Evolutionary conservation across 2,329 filamentous ascomycete species (phyloP), one percentile per base, ranked within the genome.

Genomic region (Elsinoe batatas): DNA sequence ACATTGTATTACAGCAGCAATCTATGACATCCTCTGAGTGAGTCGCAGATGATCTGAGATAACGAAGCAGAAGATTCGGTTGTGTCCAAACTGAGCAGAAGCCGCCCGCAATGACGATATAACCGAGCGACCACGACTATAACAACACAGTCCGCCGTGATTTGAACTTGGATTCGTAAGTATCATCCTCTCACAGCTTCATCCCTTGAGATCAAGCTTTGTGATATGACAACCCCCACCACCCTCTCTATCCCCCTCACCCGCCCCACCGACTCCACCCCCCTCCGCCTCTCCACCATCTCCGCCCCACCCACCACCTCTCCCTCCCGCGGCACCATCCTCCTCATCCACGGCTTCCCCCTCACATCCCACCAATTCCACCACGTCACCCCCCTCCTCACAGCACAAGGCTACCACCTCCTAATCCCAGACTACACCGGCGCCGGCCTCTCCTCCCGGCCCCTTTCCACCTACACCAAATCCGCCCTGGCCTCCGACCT

Each of bases 301-400:
- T 17, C 26, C 22, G 26, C 26, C 26, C 44, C 44, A 49, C 10
- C 44, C 26, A 17, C n/a, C 44, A 35, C 44, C 44, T 33, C 26
- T 30, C 20, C 13, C 26, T 5, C 15, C 26, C 26, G 13, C 10
- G 69, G 71, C n/a, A 61, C 64, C 32, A 68, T 73, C n/a, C 57
- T 74, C 18, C 57, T 63, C 30, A 71, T 76, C 33, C 72, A 76
- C 55, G 72, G 72, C 57, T 76, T 73, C 57, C 73, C 73, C 3
- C 67, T 76, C 58, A 73, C 72, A 7, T 71, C 69, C 1, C 71
- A 74, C 57, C 72, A 69, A 56, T 69, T 65, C 57, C 61, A 66
- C 8, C 62, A 65, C 56, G 65, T 68, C 12, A 63, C 68, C 35
- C 58, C 58, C 1, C 62, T 62, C 0, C 58, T 69, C 5, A 58